Evolutionary conservation across 108 stramenopile species (phyloP).

Genomic region (Skeletonema potamos): DNA sequence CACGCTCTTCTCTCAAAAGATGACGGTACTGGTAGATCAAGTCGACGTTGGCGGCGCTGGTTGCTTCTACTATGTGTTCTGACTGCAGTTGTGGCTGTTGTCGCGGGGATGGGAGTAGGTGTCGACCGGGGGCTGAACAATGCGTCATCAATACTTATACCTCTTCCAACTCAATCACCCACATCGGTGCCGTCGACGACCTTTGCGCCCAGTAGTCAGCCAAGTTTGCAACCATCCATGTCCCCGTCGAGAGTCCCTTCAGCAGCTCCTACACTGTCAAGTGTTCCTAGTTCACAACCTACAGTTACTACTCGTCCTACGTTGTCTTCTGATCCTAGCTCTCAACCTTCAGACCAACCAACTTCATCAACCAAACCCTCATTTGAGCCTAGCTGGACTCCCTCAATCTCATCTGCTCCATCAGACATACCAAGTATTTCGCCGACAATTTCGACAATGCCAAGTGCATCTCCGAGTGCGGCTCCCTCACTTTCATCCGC

Average conservation of each 20-base stretch:
- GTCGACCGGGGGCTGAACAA: conserved; percentile 3
- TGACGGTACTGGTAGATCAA: neutral
- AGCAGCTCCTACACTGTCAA: neutral
- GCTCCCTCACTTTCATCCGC: neutral
- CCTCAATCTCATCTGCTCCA: neutral
- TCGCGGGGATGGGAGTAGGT: conserved; percentile 2
- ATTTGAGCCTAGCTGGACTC: neutral
- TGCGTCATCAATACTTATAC: neutral
- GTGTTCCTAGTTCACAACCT: neutral
- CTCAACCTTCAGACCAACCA: neutral
- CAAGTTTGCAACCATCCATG: neutral
- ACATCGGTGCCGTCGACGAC: neutral
- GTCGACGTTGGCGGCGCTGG: neutral
- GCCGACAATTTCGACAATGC: neutral
- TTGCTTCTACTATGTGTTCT: neutral
- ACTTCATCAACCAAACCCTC: neutral
- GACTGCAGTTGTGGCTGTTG: neutral
- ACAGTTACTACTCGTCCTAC: neutral
- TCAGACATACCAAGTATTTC: neutral
- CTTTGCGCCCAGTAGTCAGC: neutral
- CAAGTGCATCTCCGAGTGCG: neutral
- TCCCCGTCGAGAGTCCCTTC: neutral
- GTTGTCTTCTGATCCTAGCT: neutral
- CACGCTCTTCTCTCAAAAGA: neutral
- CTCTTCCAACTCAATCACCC: conserved; percentile 2